Conservation (phyloP, 345 rosid species). For the Eucalyptus grandis region DNA sequence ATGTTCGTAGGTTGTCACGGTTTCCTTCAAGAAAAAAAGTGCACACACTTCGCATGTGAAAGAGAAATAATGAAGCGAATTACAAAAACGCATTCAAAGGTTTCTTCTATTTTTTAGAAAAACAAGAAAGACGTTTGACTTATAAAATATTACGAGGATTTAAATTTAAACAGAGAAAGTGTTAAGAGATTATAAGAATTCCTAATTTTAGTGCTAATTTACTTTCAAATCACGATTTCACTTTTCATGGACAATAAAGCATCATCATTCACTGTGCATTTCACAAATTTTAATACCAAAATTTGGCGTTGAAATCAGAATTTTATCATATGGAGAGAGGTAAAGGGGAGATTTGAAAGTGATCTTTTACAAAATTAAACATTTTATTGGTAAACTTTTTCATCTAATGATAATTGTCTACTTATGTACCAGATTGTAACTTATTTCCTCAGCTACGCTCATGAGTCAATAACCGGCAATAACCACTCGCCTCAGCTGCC, state of each 20-base stretch:
- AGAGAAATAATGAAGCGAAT: not conserved
- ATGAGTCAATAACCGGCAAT: not conserved
- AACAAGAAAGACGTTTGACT: not conserved
- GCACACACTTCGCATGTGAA: too few relatives aligned
- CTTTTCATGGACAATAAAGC: not conserved
- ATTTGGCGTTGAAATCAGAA: not conserved
- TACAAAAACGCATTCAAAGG: too few relatives aligned
- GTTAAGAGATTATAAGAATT: not conserved
- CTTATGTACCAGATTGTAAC: not conserved
- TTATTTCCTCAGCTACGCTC: not conserved
- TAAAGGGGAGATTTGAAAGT: not conserved
- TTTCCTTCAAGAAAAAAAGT: too few relatives aligned
- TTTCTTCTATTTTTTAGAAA: too few relatives aligned
- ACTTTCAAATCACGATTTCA: not conserved
- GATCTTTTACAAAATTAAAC: not conserved
- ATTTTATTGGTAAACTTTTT: not conserved
- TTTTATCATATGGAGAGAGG: not conserved
- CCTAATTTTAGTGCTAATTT: not conserved
- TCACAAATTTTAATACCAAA: not conserved
- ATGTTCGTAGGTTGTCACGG: accelerated
- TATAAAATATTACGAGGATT: too few relatives aligned
- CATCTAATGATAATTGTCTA: not conserved
- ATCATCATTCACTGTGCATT: not conserved
- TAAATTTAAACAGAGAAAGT: not conserved
- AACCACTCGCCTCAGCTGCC: not conserved